Conservation (phyloP, 345 rosid genomes). For the Aurinia saxatilis region DNA sequence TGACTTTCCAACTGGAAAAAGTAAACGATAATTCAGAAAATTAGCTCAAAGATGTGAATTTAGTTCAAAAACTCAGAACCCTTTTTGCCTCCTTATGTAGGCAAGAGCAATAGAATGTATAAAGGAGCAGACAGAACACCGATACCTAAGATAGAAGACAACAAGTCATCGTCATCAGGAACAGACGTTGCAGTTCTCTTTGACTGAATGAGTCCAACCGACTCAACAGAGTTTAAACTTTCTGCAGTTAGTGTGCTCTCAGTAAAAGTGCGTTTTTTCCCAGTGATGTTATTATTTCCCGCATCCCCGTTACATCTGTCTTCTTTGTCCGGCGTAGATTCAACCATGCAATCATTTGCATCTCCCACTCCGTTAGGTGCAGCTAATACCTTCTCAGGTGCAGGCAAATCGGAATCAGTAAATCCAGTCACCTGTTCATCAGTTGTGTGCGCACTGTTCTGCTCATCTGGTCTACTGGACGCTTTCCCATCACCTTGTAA, state of each 20-base stretch:
- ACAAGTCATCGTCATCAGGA: slow-evolving; percentile 92
- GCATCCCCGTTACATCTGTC: slow-evolving; percentile 33
- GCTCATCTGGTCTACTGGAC: slow-evolving; percentile 33
- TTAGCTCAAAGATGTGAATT: background rate
- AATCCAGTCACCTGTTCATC: slow-evolving; percentile 33
- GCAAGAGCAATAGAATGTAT: slow-evolving; percentile 2
- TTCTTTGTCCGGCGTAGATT: slow-evolving; percentile 61
- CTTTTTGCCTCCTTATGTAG: background rate
- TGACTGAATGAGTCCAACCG: slow-evolving; percentile 51
- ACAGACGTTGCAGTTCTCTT: slow-evolving; percentile 54
- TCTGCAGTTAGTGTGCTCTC: slow-evolving; percentile 67
- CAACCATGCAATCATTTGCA: slow-evolving; percentile 42
- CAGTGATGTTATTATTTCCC: slow-evolving; percentile 42
- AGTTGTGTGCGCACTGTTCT: slow-evolving; percentile 24
- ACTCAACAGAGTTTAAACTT: slow-evolving; percentile 59
- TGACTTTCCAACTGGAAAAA: slow-evolving; percentile 71
- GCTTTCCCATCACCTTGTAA: slow-evolving; percentile 32
- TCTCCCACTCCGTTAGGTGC: slow-evolving; percentile 40
- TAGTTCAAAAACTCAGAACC: background rate
- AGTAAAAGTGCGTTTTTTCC: slow-evolving; percentile 65
- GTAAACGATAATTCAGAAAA: background rate
- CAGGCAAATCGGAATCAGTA: slow-evolving; percentile 43
- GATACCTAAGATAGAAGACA: slow-evolving; percentile 95
- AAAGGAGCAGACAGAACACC: background rate
- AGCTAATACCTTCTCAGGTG: slow-evolving; percentile 75